These are phyloP conservation scores for Mycena belliarum DNA, from an alignment of 768 basidiomycete species.

Conservation along the genomic window DNA sequence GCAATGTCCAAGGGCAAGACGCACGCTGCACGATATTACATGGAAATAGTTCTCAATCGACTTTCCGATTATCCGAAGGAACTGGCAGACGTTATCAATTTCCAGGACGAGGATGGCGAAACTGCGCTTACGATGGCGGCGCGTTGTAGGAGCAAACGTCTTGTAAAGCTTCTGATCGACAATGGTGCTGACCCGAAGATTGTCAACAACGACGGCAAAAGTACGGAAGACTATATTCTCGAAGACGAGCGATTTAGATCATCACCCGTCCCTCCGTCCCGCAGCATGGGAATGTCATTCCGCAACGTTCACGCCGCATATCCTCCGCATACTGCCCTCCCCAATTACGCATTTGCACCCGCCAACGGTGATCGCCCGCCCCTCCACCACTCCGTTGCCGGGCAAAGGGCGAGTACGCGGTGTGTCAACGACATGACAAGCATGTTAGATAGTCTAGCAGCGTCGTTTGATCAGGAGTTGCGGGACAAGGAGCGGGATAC, in stretches of 20 bases:
- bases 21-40: conserved; percentile 96
- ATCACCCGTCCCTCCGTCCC: conserved; percentile 79
- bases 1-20: conserved; percentile 98
- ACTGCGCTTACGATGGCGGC: conserved; percentile 97
- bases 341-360: conserved; percentile 46
- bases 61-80: conserved; percentile 94
- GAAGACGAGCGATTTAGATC: conserved; percentile 97
- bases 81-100: conserved; percentile 96
- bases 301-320: conserved; percentile 68
- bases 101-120: conserved; percentile 98
- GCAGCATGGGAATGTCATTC: conserved; percentile 67
- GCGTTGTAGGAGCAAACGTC: conserved; percentile 89
- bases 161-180: conserved; percentile 94
- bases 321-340: conserved; percentile 44
- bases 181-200: conserved; percentile 96
- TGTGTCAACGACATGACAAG: conserved; percentile 82
- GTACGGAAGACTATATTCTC: conserved; percentile 96
- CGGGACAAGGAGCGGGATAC: conserved; percentile 90
- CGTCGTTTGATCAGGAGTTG: conserved; percentile 90
- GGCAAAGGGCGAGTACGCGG: conserved; percentile 82
- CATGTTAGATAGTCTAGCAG: conserved; percentile 86
- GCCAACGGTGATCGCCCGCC: conserved; percentile 65
- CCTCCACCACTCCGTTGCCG: conserved; percentile 83
- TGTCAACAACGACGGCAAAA: conserved; percentile 92
- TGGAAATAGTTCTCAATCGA: conserved; percentile 91